These are phyloP conservation scores for Leccinum imitatum DNA, from an alignment of 768 basidiomycete genomes.

Conservation along the genomic window DNA sequence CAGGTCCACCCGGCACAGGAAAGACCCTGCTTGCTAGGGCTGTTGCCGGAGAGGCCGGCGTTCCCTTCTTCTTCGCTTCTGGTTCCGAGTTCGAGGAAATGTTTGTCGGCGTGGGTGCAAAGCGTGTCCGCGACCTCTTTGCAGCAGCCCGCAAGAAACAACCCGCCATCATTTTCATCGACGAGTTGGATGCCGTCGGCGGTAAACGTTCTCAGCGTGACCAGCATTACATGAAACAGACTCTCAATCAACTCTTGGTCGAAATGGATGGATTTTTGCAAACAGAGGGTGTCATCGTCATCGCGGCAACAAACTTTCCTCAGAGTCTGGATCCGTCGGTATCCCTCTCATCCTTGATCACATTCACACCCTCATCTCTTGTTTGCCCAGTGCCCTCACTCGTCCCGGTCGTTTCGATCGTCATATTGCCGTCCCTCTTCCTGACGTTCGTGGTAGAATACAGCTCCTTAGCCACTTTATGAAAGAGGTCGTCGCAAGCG, in stretches of 20 bases:
- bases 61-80: slow-evolving; percentile 96
- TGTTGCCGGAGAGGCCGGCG: slow-evolving; percentile 96
- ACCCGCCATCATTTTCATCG: slow-evolving; percentile 98
- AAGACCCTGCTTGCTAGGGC: slow-evolving; percentile 85
- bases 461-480: slow-evolving; percentile 93
- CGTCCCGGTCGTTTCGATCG: slow-evolving; percentile 97
- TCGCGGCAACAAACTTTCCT: slow-evolving; percentile 98
- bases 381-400: slow-evolving; percentile 71
- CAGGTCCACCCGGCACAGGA: slow-evolving; percentile 93
- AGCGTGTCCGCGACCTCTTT: slow-evolving; percentile 93
- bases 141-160: slow-evolving; percentile 91
- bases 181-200: slow-evolving; percentile 93
- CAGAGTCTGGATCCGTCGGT: slow-evolving; percentile 87
- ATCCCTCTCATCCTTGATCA: slow-evolving; percentile 2
- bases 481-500: slow-evolving; percentile 66
- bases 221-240: slow-evolving; percentile 90
- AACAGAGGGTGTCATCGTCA: slow-evolving; percentile 90
- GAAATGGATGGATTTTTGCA: slow-evolving; percentile 98
- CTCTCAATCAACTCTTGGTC: slow-evolving; percentile 92
- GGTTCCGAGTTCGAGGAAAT: slow-evolving; percentile 99
- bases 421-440: slow-evolving; percentile 87
- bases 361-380: slow-evolving; percentile 12
- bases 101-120: slow-evolving; percentile 94
- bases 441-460: slow-evolving; percentile 92
- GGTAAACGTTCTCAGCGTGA: slow-evolving; percentile 82